Conservation (phyloP, 2,329 filamentous ascomycete genomes). For the Cucurbitaria berberidis region DNA sequence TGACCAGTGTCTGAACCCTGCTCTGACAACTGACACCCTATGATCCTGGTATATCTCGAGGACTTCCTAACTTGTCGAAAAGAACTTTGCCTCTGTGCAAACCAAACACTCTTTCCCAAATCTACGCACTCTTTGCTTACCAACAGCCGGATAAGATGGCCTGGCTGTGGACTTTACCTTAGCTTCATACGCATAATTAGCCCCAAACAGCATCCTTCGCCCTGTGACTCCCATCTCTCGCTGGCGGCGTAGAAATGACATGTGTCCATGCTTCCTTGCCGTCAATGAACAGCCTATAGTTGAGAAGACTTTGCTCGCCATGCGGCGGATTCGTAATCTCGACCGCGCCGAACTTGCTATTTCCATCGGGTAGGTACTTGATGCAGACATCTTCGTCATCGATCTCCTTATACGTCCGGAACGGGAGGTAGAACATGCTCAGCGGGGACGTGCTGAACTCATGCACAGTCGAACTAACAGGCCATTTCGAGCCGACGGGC, state of each 20-base stretch:
- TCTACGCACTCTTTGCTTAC: too few species aligned
- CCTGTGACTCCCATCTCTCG: slow-evolving; percentile 48
- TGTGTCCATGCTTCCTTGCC: slow-evolving; percentile 78
- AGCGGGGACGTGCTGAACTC: slow-evolving; percentile 93
- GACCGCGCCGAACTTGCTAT: slow-evolving; percentile 85
- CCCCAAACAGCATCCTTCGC: slow-evolving; percentile 57
- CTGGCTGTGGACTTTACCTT: too few species aligned
- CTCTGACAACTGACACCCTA: neutral
- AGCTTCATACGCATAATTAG: too few species aligned
- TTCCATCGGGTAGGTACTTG: slow-evolving; percentile 85
- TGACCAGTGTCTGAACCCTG: neutral
- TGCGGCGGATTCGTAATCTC: slow-evolving; percentile 74
- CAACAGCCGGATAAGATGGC: too few species aligned
- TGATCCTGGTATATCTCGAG: neutral
- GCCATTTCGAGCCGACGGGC: slow-evolving; percentile 64
- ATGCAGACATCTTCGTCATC: slow-evolving; percentile 83
- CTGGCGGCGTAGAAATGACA: slow-evolving; percentile 53
- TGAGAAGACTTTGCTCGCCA: slow-evolving; percentile 73
- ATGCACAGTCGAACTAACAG: slow-evolving; percentile 64
- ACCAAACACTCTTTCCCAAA: too few species aligned
- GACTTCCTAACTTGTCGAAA: neutral
- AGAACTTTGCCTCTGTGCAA: neutral
- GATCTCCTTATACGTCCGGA: slow-evolving; percentile 80
- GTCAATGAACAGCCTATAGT: slow-evolving; percentile 83
- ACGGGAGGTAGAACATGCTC: slow-evolving; percentile 90